These are phyloP conservation scores for Leccinellum luteum DNA, from an alignment of 768 basidiomycete species.

Conservation along the genomic window DNA sequence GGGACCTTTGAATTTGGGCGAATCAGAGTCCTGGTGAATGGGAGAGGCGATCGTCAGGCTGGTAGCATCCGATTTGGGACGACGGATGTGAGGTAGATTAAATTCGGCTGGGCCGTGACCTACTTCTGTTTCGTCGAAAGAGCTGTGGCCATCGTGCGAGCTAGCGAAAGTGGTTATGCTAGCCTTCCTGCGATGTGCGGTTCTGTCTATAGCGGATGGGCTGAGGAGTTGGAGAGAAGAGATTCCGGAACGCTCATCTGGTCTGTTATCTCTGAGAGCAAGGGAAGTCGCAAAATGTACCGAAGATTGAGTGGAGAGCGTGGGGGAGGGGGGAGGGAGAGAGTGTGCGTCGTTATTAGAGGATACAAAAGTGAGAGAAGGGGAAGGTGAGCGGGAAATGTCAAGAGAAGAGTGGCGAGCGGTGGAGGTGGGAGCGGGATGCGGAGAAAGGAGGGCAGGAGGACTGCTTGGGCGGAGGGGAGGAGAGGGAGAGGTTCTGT, in stretches of 20 bases:
- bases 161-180: conserved; percentile 58
- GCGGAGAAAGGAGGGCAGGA: conserved; percentile 24
- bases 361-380: conserved; percentile 32
- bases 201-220: conserved; percentile 33
- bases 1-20: conserved; percentile 20
- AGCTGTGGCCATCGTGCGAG: conserved; percentile 35
- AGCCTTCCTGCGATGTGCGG: conserved; percentile 49
- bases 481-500: not conserved
- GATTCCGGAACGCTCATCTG: conserved; percentile 52
- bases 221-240: conserved; percentile 51
- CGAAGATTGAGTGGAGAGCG: conserved; percentile 64
- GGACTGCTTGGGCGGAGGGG: conserved; percentile 1
- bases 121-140: conserved; percentile 47
- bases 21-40: conserved; percentile 39
- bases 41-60: conserved; percentile 36
- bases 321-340: conserved; percentile 67
- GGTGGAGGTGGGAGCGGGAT: not conserved
- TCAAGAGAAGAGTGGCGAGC: conserved; percentile 30
- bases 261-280: conserved; percentile 66
- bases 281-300: conserved; percentile 56
- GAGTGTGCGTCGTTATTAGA: conserved; percentile 43
- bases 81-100: conserved; percentile 31
- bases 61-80: conserved; percentile 34
- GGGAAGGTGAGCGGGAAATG: conserved; percentile 26
- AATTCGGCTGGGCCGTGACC: conserved; percentile 37